Evolutionary conservation across 2,329 filamentous ascomycete species (phyloP).

Genomic region (Stagonosporopsis vannaccii): DNA sequence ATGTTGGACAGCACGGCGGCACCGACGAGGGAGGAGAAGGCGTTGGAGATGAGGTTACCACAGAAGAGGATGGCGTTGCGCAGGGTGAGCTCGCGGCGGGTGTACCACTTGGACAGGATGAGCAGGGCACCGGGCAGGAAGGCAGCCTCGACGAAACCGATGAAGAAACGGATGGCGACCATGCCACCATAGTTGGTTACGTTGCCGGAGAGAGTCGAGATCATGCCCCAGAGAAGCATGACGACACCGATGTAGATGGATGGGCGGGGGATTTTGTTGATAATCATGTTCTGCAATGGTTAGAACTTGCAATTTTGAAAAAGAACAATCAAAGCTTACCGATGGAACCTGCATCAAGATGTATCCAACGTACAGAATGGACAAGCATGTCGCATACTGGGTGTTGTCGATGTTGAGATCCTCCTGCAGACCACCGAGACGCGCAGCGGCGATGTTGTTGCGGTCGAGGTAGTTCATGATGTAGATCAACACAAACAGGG

Average conservation of each 20-base stretch:
- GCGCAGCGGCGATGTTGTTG: constrained; percentile 47
- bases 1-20: constrained; percentile 51
- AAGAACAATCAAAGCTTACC: background rate
- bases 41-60: constrained; percentile 53
- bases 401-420: constrained; percentile 41
- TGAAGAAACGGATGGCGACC: constrained; percentile 48
- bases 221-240: constrained; percentile 51
- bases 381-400: constrained; percentile 45
- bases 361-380: constrained; percentile 38
- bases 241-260: constrained; percentile 47
- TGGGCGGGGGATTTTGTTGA: constrained; percentile 47
- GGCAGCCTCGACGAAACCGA: constrained; percentile 50
- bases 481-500: constrained; percentile 46
- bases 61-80: constrained; percentile 53
- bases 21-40: constrained; percentile 55
- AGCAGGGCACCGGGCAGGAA: constrained; percentile 70
- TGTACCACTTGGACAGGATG: constrained; percentile 73
- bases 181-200: constrained; percentile 47
- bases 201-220: constrained; percentile 47
- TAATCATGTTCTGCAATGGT: constrained; percentile 43
- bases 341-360: constrained; percentile 10
- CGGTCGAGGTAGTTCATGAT: constrained; percentile 46
- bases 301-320: background rate
- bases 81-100: constrained; percentile 57
- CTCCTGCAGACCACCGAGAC: constrained; percentile 43